Conservation (phyloP, 2,329 filamentous ascomycete genomes). For the Fusarium foetens region DNA sequence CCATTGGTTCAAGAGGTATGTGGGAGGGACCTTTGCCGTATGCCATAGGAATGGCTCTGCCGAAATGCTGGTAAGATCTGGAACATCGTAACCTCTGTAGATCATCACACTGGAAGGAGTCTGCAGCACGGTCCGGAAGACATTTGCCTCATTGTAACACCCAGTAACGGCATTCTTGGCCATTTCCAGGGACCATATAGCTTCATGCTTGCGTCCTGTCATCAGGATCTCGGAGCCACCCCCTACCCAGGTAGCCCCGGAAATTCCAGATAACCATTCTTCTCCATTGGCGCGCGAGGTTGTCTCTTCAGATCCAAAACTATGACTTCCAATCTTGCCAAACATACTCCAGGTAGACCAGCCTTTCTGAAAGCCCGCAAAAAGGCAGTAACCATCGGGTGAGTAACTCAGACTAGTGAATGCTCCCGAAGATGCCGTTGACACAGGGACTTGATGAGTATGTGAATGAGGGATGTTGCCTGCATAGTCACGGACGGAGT, state of each 20-base stretch:
- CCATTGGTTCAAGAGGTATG: slow-evolving; percentile 92
- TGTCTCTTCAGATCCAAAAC: slow-evolving; percentile 76
- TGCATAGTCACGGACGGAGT: slow-evolving; percentile 90
- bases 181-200: slow-evolving; percentile 89
- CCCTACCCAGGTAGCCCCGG: slow-evolving; percentile 84
- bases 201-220: slow-evolving; percentile 74
- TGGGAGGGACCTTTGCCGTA: slow-evolving; percentile 83
- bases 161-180: slow-evolving; percentile 92
- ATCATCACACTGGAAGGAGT: slow-evolving; percentile 90
- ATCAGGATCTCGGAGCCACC: slow-evolving; percentile 88
- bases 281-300: slow-evolving; percentile 77
- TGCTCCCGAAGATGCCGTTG: slow-evolving; percentile 72
- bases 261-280: slow-evolving; percentile 83
- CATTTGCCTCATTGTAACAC: slow-evolving; percentile 90
- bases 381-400: slow-evolving; percentile 94
- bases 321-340: slow-evolving; percentile 86
- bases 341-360: slow-evolving; percentile 99
- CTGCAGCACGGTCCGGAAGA: slow-evolving; percentile 88
- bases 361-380: slow-evolving; percentile 89
- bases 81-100: slow-evolving; percentile 91
- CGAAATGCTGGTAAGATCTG: slow-evolving; percentile 90
- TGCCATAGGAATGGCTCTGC: slow-evolving; percentile 97
- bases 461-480: slow-evolving; percentile 93
- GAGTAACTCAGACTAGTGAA: slow-evolving; percentile 86
- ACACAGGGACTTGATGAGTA: slow-evolving; percentile 75